Conservation (phyloP, 768 basidiomycete genomes). For the Rubroboletus satanas region DNA sequence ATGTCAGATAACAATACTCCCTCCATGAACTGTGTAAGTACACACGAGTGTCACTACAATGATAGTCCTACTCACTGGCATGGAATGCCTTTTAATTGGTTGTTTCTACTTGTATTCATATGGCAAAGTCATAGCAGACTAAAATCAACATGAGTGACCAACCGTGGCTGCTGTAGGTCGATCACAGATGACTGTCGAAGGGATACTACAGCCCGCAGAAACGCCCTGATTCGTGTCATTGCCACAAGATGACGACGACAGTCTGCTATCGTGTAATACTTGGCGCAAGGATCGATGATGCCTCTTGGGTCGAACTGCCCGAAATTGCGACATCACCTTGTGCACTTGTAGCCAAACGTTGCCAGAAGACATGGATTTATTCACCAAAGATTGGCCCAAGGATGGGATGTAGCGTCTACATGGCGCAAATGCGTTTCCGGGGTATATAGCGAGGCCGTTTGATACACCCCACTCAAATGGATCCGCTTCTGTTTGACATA, state of each 20-base stretch:
- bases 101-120: no score
- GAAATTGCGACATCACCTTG: slow-evolving; percentile 8
- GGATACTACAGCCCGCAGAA: slow-evolving; percentile 11
- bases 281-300: slow-evolving; percentile 2
- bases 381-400: slow-evolving; percentile 9
- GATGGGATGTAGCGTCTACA: slow-evolving; percentile 13
- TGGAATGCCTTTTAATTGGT: no score
- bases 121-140: no score
- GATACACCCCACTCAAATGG: no score
- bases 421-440: slow-evolving; percentile 4
- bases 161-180: no score
- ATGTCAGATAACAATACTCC: no score
- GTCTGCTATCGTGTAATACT: slow-evolving; percentile 14
- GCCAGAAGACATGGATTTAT: slow-evolving; percentile 17
- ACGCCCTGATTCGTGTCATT: slow-evolving; percentile 5
- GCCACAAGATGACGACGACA: slow-evolving; percentile 22
- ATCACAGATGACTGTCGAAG: no score
- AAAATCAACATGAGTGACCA: no score
- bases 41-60: no score
- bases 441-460: no score
- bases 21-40: no score
- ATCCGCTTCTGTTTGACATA: slow-evolving; percentile 31
- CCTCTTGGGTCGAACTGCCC: slow-evolving; percentile 15
- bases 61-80: no score
- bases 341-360: not conserved